Percentiles rank a stretch among this genome's conserved stretches.
Evolutionary conservation across 345 rosid species (phyloP).

Genomic region (sweet orange (Citrus sinensis)): DVS_A1.0 CM039162.1:25996001-25996500

Average conservation of each 20-base stretch:
- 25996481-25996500: not conserved
- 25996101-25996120: not conserved
- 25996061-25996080: not conserved
- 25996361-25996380: not conserved
- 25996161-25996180: not conserved
- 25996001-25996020: not conserved
- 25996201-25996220: constrained; percentile 95
- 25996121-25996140: not conserved
- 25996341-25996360: not conserved
- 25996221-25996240: constrained; percentile 71
- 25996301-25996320: not conserved
- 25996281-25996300: constrained; percentile 15
- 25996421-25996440: not conserved
- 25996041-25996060: not conserved
- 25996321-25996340: not conserved
- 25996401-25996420: not conserved
- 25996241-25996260: constrained; percentile 83
- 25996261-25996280: constrained; percentile 82
- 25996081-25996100: not conserved
- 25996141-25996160: not conserved
- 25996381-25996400: not conserved
- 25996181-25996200: constrained; percentile 9
- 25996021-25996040: not conserved
- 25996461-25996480: not conserved
- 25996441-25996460: not conserved